Evolutionary conservation across 208 protist genomes (phyloP).

Genomic region (Leishmania mexicana): DNA sequence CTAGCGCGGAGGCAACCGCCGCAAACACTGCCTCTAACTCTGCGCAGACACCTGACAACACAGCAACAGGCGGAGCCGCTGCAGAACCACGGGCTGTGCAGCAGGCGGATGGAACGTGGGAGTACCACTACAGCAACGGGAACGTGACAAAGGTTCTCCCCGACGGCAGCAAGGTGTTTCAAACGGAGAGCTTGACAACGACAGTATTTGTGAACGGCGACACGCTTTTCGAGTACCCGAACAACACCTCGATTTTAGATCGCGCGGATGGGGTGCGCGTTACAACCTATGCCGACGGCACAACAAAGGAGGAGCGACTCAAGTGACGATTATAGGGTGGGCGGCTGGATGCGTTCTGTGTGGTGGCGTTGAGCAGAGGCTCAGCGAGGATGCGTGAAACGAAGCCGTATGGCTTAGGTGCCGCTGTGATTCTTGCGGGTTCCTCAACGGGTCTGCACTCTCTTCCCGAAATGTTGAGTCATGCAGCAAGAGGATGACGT

Average conservation of each 20-base stretch:
- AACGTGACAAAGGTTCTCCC: slow-evolving; percentile 54
- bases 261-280: slow-evolving; percentile 77
- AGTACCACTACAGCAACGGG: slow-evolving; percentile 77
- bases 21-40: neutral
- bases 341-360: neutral
- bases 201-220: slow-evolving; percentile 67
- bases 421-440: neutral
- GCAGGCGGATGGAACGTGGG: slow-evolving; percentile 73
- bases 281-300: slow-evolving; percentile 78
- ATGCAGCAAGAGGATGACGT: neutral
- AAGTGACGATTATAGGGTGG: slow-evolving; percentile 15
- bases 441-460: neutral
- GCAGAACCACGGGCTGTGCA: slow-evolving; percentile 52
- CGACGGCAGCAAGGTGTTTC: slow-evolving; percentile 73
- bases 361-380: neutral
- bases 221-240: slow-evolving; percentile 81
- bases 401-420: neutral
- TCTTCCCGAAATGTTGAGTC: neutral
- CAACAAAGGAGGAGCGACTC: slow-evolving; percentile 51
- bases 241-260: slow-evolving; percentile 74
- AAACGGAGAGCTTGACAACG: slow-evolving; percentile 56
- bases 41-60: neutral
- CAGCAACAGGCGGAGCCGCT: neutral
- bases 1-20: neutral
- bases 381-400: neutral